A percentile compares a stretch with the other conserved stretches of the same genome.
Evolutionary conservation across 208 protist genomes (phyloP).

Genomic region (Leishmania amazonensis): DNA sequence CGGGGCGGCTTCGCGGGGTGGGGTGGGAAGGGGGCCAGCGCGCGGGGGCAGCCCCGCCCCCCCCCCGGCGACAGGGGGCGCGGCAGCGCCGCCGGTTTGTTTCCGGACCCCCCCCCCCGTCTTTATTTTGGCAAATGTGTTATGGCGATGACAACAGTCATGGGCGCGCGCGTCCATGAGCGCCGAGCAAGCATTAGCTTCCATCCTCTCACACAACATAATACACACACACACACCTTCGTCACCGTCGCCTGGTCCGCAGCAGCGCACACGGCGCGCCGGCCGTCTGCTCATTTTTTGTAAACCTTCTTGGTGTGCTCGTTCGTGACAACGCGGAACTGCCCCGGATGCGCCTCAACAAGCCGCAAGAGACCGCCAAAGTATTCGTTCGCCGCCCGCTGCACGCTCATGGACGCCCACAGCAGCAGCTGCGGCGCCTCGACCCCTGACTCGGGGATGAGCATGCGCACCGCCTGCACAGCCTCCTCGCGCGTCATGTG

Average conservation of each 20-base stretch:
- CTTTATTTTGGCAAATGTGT: not conserved
- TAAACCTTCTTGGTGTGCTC: constrained; percentile 58
- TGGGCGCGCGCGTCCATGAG: not conserved
- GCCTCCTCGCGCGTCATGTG: constrained; percentile 40
- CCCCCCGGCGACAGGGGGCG: too few species aligned
- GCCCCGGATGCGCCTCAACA: constrained; percentile 45
- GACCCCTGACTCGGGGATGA: constrained; percentile 68
- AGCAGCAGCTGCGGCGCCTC: constrained; percentile 68
- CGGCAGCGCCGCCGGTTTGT: not conserved
- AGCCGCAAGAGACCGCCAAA: constrained; percentile 69
- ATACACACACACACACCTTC: not conserved
- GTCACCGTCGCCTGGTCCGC: not conserved
- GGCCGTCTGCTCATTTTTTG: constrained; percentile 2
- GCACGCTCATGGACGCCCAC: constrained; percentile 73
- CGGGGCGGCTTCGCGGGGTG: too few species aligned
- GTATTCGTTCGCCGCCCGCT: constrained; percentile 68
- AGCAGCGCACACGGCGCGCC: not conserved
- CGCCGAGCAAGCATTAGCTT: not conserved
- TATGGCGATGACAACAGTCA: not conserved
- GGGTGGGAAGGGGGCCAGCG: not conserved
- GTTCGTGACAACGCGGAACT: constrained; percentile 61
- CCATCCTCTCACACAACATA: not conserved
- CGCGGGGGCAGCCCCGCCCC: not conserved
- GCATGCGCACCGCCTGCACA: constrained; percentile 40
- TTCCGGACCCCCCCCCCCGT: not conserved